A percentile compares a stretch with the other conserved stretches of the same genome.
These are phyloP conservation scores for Colletotrichum paranaense DNA, from an alignment of 2,329 filamentous ascomycete genomes.

Conservation along the genomic window DNA sequence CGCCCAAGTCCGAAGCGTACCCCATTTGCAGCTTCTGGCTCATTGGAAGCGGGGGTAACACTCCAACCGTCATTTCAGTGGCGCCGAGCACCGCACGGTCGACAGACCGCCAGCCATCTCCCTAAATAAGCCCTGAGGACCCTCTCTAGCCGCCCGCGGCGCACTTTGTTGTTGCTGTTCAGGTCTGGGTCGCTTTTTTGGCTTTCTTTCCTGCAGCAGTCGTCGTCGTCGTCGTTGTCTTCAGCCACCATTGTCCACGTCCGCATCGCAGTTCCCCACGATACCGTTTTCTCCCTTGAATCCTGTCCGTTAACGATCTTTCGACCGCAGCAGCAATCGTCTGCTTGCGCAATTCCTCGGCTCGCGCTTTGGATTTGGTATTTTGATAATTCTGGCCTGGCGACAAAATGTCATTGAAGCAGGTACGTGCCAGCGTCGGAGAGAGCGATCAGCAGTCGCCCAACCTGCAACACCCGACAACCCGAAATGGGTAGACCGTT, in stretches of 20 bases:
- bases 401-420: constrained; percentile 68
- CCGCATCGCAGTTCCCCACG: constrained; percentile 26
- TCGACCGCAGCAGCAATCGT: constrained; percentile 27
- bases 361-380: not conserved
- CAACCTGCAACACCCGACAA: not conserved
- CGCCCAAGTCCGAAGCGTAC: constrained; percentile 32
- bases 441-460: not conserved
- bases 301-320: not conserved
- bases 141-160: constrained; percentile 34
- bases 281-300: constrained; percentile 18
- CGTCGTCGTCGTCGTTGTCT: not conserved
- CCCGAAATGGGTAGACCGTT: not conserved
- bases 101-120: constrained; percentile 28
- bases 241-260: not conserved
- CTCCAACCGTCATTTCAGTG: constrained; percentile 37
- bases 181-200: constrained; percentile 24
- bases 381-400: not conserved
- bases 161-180: constrained; percentile 1
- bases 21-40: constrained; percentile 24
- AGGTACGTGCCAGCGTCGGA: constrained; percentile 53
- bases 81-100: constrained; percentile 36
- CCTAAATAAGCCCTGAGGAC: constrained; percentile 37
- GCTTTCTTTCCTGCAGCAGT: constrained; percentile 29
- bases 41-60: constrained; percentile 36
- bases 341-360: constrained; percentile 17